Evolutionary conservation across 2,329 filamentous ascomycete species (phyloP).

Genomic region (Pyrenophora tritici-repentis): DNA sequence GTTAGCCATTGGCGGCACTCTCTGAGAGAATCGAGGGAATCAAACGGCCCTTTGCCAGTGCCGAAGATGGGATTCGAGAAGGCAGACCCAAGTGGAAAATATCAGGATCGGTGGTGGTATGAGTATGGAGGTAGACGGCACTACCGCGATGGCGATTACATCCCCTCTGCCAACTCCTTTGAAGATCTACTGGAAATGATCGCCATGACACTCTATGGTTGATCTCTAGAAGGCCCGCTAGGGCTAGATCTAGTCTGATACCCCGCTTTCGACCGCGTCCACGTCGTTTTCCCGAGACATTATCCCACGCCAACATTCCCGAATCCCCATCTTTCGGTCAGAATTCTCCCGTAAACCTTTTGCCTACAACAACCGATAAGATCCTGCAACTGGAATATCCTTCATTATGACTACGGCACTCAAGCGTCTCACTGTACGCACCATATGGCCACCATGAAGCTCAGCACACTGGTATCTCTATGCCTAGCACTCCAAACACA

Average conservation of each 20-base stretch:
- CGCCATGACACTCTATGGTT: no score
- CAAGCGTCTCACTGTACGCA: background rate
- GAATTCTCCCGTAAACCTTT: conserved; percentile 5
- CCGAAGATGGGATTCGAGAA: no score
- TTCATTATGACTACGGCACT: background rate
- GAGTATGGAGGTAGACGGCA: no score
- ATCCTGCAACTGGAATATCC: background rate
- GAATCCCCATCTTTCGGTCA: background rate
- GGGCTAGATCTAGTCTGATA: background rate
- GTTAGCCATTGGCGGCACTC: no score
- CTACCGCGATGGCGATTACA: no score
- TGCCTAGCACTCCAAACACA: background rate
- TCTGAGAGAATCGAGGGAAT: no score
- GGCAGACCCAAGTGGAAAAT: no score
- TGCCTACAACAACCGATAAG: background rate
- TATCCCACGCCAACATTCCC: conserved; percentile 1
- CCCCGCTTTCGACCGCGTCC: background rate
- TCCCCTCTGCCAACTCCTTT: no score
- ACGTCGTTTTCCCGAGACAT: background rate
- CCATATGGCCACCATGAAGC: conserved; percentile 15
- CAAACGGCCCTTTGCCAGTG: no score
- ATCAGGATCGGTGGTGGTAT: no score
- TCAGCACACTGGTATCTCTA: conserved; percentile 3
- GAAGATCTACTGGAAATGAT: no score
- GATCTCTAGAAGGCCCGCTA: no score